Base-by-base conservation (phyloP, 768 basidiomycete species). In the Tylopilus rubrobrunneus region DNA sequence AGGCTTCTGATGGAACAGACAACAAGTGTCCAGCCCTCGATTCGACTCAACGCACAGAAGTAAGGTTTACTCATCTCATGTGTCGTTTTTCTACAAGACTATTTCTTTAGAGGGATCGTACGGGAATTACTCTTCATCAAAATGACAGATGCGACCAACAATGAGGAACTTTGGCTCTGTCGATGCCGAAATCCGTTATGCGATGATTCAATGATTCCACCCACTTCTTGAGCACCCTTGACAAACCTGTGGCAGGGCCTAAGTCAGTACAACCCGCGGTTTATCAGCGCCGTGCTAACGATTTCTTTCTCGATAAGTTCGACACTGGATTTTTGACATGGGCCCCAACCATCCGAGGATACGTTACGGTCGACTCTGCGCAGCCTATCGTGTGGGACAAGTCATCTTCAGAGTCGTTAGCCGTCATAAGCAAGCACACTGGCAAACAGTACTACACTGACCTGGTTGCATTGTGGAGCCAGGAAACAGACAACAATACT, bases 261-360 rank as follows among this genome's bases (percentile, higher is more conserved):
- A 67, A 67, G 80, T 77, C 57, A 52, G 74, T 63, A 37, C 31
- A 44, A 15, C 7, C 21, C 29, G 23, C 5, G 23, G 48, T 14
- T 36, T 36, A 14, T 21, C 14, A 4, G 19, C 10, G 12, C 34
- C 14, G 6, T 36, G n/a, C 19, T 61, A n/a, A 56, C 40, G 73
- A 76, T 21, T 67, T 70, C 49, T 90, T 85, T 66, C 73, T 88
- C 19, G 92, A 96, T 71, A 86, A 89, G 63, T 71, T 88, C 21
- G 71, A 75, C 34, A 88, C 86, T 7, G 93, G 92, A 2, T 94
- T 92, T 74, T 67, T 94, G 48, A 71, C 82, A 4, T 94, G 92
- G 91, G 70, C 78, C 23, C 67, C 78, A 56, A 76, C 73, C 34
- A 72, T 91, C 48, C 84, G 85, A 60, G 86, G 76, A 15, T 92